Percentiles rank a stretch among this genome's conserved stretches.
These are phyloP conservation scores for Persicaria maculosa DNA, from an alignment of 148 eudicot species.

Conservation along the genomic window DNA sequence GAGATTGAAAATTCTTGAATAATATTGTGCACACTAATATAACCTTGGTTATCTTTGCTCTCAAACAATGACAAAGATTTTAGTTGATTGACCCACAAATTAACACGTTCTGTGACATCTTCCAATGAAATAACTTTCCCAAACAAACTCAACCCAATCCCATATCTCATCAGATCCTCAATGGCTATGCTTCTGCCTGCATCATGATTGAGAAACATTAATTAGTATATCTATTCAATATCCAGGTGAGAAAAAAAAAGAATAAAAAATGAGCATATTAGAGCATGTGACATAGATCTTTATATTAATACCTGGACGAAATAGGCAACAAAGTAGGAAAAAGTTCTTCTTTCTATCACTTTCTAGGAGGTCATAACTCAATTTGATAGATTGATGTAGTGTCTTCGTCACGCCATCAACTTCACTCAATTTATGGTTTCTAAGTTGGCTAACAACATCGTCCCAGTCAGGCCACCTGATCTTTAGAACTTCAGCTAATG, in stretches of 20 bases:
- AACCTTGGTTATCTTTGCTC: slow-evolving; percentile 5
- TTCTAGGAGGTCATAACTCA: slow-evolving; percentile 8
- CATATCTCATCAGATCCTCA: slow-evolving; percentile 2
- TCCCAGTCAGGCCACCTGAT: background rate
- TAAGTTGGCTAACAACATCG: slow-evolving; percentile 5
- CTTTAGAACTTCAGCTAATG: slow-evolving; percentile 6
- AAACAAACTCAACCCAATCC: slow-evolving; percentile 6
- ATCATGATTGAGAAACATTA: background rate
- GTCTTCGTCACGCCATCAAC: slow-evolving; percentile 8
- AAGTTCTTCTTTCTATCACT: slow-evolving; percentile 3
- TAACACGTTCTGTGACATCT: slow-evolving; percentile 4
- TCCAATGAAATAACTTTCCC: background rate
- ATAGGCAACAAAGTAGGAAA: slow-evolving; percentile 7
- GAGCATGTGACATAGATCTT: background rate
- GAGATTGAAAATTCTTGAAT: slow-evolving; percentile 8
- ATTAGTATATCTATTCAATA: background rate
- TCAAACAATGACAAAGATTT: slow-evolving; percentile 8
- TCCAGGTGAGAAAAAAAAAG: background rate
- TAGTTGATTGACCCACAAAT: slow-evolving; percentile 2
- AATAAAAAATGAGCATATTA: background rate
- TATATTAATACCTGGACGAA: background rate
- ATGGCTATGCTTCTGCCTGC: background rate
- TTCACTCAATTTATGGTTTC: slow-evolving; percentile 6
- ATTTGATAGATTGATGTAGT: slow-evolving; percentile 2
- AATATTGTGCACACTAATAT: slow-evolving; percentile 3